A percentile compares a stretch with the other conserved stretches of the same genome.
These are phyloP conservation scores for Leishmania amazonensis DNA, from an alignment of 208 protist species.

Conservation along the genomic window DNA sequence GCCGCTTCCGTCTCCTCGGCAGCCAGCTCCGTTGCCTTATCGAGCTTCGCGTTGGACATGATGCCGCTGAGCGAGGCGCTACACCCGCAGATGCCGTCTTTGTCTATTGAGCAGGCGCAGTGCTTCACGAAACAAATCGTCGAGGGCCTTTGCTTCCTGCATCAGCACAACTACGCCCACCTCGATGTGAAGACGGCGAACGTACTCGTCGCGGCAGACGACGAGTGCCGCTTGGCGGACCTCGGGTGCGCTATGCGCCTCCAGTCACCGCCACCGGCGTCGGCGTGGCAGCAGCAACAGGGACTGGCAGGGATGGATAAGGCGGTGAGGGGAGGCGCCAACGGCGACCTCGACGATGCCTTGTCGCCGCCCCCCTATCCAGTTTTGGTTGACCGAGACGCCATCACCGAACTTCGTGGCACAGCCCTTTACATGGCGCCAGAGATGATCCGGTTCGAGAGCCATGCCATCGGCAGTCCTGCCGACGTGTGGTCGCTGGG, in stretches of 20 bases:
- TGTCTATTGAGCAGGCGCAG: slow-evolving; percentile 69
- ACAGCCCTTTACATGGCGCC: slow-evolving; percentile 88
- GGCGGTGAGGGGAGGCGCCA: neutral
- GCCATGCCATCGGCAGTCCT: slow-evolving; percentile 50
- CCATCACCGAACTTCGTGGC: slow-evolving; percentile 81
- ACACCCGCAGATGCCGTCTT: slow-evolving; percentile 46
- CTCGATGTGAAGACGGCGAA: slow-evolving; percentile 93
- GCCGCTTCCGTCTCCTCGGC: slow-evolving; percentile 4
- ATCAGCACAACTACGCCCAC: slow-evolving; percentile 84
- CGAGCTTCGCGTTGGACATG: slow-evolving; percentile 28
- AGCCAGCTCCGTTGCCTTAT: slow-evolving; percentile 2
- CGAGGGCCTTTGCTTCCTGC: slow-evolving; percentile 79
- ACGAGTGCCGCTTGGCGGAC: slow-evolving; percentile 90
- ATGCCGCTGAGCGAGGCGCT: slow-evolving; percentile 35
- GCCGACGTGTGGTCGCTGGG: slow-evolving; percentile 88
- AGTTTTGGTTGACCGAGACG: slow-evolving; percentile 53
- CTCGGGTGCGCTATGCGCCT: slow-evolving; percentile 92
- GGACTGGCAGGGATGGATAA: neutral
- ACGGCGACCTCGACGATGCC: slow-evolving; percentile 2
- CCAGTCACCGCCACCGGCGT: slow-evolving; percentile 2
- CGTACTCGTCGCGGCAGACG: slow-evolving; percentile 74
- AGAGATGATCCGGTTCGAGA: slow-evolving; percentile 82
- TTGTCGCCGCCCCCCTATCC: slow-evolving; percentile 34
- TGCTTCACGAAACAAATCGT: slow-evolving; percentile 76
- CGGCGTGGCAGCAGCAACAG: neutral